These are phyloP conservation scores for Trifolium pratense DNA, from an alignment of 306 rosid species.

Conservation along the genomic window DNA sequence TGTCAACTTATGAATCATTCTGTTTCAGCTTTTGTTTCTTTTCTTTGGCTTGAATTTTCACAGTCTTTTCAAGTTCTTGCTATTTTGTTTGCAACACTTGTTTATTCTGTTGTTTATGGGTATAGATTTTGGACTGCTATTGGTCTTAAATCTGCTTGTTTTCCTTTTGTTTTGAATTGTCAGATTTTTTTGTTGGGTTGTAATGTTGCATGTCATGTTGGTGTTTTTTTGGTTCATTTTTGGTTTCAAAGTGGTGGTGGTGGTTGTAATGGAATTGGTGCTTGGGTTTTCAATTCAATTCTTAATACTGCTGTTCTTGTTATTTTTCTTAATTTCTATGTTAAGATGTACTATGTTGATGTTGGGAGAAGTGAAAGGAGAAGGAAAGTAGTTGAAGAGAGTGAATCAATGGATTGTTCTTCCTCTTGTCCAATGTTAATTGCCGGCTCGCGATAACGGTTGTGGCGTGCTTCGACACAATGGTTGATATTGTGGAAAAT, in stretches of 20 bases:
- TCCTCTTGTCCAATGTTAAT: not conserved
- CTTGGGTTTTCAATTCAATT: slow-evolving; percentile 76
- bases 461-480: not conserved
- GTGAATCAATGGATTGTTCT: not conserved
- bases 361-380: slow-evolving; percentile 19
- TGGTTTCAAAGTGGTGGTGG: slow-evolving; percentile 73
- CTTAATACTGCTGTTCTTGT: slow-evolving; percentile 58
- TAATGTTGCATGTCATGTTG: slow-evolving; percentile 74
- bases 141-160: slow-evolving; percentile 65
- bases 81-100: slow-evolving; percentile 64
- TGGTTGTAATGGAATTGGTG: slow-evolving; percentile 84
- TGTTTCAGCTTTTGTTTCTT: slow-evolving; percentile 56
- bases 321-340: slow-evolving; percentile 62
- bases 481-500: not conserved
- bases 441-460: not conserved
- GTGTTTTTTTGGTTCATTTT: slow-evolving; percentile 65
- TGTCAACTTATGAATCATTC: slow-evolving; percentile 74
- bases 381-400: not conserved
- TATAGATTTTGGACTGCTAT: slow-evolving; percentile 77
- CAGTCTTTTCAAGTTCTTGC: slow-evolving; percentile 84
- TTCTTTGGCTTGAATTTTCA: slow-evolving; percentile 86
- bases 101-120: slow-evolving; percentile 65
- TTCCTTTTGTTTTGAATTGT: slow-evolving; percentile 68
- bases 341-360: slow-evolving; percentile 45
- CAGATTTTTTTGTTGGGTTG: slow-evolving; percentile 63